Evolutionary conservation across 305 asterid species (phyloP), one percentile per base, ranked within the genome.

Genomic region (Solanum hybrid): DNA sequence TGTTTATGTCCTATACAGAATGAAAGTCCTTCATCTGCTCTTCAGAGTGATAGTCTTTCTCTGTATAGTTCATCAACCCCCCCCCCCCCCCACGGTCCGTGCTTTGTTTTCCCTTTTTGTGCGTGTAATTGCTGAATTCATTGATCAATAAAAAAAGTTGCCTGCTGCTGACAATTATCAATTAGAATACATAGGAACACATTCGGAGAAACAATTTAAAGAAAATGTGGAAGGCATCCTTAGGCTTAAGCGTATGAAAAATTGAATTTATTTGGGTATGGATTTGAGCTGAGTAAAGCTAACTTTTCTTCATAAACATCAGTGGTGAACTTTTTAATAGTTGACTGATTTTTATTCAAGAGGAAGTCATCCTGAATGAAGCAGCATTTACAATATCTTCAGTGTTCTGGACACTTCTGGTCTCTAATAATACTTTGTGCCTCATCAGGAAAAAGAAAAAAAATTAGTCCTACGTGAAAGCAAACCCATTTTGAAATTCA

Each of bases 1-100:
- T 90, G 75, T 91, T 88, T 88, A 78, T 92, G 37, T 27, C 69
- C 87, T 81, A 15, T 26, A 42, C 71, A 42, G 86, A 40, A 81
- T 38, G 36, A 40, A 81, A 38, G 86, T 81, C 69, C 32, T 37
- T 79, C 34, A 19, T 37, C 64, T 79, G n/a, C 64, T 79, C 86
- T 79, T 79, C 60, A 37, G 69, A 40, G 35, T 80, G 35, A 40
- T 24, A 8, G 69, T 14, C 34, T 80, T 37, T 38, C 14, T 26
- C 36, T 80, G 24, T 80, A 7, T 13, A 38, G 10, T 73, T 73
- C 60, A 69, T n/a, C 31, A 22, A 4, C 45, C 84, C 4, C 10
- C 4, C 19, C 31, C 19, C 51, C 10, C 45, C 4, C 35, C 35
- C 35, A 15, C 0, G 69, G 69, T 56, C 69, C 10, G 69, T 56